Evolutionary conservation across 805 yeast species (phyloP).

Genomic region (Lipomyces orientalis): DNA sequence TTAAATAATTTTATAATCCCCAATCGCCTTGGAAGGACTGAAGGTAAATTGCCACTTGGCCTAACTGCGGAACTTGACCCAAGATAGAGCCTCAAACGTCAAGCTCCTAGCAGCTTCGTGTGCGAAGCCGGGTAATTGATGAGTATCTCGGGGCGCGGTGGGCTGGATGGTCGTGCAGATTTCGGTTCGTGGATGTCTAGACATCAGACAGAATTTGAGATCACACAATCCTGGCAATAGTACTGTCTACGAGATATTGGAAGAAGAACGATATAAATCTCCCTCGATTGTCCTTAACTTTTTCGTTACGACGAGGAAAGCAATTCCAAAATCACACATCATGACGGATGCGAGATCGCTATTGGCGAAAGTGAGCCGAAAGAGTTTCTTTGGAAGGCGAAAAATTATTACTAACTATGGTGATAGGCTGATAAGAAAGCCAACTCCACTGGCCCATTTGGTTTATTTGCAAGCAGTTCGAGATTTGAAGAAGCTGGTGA

Average conservation of each 20-base stretch:
- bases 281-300: not conserved
- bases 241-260: not conserved
- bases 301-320: not conserved
- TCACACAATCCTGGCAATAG: not conserved
- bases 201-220: too few relatives aligned
- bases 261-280: not conserved
- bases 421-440: constrained; percentile 70
- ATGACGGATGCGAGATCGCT: constrained; percentile 40
- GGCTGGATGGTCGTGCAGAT: too few relatives aligned
- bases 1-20: too few relatives aligned
- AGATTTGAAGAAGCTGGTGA: constrained; percentile 93
- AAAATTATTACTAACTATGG: not conserved
- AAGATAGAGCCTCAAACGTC: not conserved
- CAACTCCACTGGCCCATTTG: constrained; percentile 66
- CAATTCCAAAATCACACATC: not conserved
- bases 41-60: too few relatives aligned
- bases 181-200: too few relatives aligned
- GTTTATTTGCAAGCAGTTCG: constrained; percentile 51
- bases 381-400: not conserved
- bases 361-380: constrained; percentile 30
- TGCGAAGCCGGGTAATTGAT: not conserved
- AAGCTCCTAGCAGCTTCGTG: not conserved
- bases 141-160: not conserved
- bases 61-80: not conserved
- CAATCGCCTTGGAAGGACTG: too few relatives aligned